Evolutionary conservation across 805 yeast species (phyloP).

Genomic region (Diddensiella transvaalensis): DNA sequence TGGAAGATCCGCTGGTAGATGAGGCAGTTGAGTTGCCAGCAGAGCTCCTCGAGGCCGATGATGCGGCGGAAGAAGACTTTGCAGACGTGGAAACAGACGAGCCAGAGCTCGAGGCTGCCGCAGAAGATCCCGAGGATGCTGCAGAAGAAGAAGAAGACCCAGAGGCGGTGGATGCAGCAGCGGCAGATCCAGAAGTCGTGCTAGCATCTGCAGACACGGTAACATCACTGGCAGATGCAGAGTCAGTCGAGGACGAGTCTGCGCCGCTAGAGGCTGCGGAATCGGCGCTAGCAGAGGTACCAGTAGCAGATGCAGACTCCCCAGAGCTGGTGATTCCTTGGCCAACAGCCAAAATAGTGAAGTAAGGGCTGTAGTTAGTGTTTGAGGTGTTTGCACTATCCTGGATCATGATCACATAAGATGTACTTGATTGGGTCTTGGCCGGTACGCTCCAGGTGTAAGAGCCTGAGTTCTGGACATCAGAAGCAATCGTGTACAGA

Average conservation of each 20-base stretch:
- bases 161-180: conserved; percentile 15
- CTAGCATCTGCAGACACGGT: conserved; percentile 12
- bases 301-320: conserved; percentile 3
- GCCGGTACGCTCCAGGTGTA: conserved; percentile 30
- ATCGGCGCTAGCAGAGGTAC: conserved; percentile 9
- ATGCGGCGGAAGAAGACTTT: conserved; percentile 9
- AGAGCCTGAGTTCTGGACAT: conserved; percentile 29
- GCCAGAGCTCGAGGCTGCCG: conserved; percentile 8
- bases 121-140: conserved; percentile 15
- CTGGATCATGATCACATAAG: conserved; percentile 27
- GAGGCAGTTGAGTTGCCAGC: conserved; percentile 4
- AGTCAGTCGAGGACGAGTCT: conserved; percentile 15
- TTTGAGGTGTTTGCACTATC: conserved; percentile 19
- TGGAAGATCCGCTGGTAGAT: conserved; percentile 1
- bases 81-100: conserved; percentile 8
- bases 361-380: conserved; percentile 28
- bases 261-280: conserved; percentile 10
- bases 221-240: conserved; percentile 13
- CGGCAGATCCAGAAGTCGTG: conserved; percentile 12
- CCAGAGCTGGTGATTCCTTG: conserved; percentile 20
- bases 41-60: conserved; percentile 5
- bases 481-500: conserved; percentile 27
- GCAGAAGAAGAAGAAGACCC: conserved; percentile 9
- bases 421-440: conserved; percentile 20
- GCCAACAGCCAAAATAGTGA: conserved; percentile 25